phyloP scores from a whole-genome alignment of 2,329 filamentous ascomycete genomes.

The Cadophora sp. region DNA sequence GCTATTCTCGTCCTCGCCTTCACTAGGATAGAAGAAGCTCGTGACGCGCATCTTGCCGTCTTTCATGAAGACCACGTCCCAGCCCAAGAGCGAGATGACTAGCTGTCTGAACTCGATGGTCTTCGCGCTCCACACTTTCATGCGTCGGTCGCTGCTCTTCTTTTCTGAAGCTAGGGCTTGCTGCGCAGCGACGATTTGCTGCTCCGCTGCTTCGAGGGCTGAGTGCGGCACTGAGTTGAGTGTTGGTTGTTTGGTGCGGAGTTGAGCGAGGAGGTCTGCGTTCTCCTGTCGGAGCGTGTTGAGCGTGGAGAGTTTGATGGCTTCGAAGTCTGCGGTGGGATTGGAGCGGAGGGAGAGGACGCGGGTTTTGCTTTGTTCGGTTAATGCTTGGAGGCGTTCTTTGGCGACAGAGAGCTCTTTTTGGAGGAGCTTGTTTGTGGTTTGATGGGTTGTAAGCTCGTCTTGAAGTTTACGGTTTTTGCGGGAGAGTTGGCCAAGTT shows the following conservation, averaged over 20 bases:
- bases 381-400: conserved; percentile 73
- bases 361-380: conserved; percentile 75
- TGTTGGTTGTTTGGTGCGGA: conserved; percentile 53
- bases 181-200: conserved; percentile 76
- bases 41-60: conserved; percentile 96
- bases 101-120: conserved; percentile 95
- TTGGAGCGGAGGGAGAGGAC: conserved; percentile 90
- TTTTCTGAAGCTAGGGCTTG: conserved; percentile 74
- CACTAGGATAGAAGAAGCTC: conserved; percentile 78
- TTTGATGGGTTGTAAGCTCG: conserved; percentile 73
- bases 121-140: conserved; percentile 91
- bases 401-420: conserved; percentile 76
- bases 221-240: conserved; percentile 70
- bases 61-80: conserved; percentile 95
- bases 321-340: conserved; percentile 84
- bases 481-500: conserved; percentile 81
- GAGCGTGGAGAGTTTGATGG: conserved; percentile 82
- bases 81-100: conserved; percentile 89
- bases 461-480: conserved; percentile 89
- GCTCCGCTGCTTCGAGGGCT: conserved; percentile 75
- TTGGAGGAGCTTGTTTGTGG: conserved; percentile 72
- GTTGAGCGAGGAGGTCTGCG: conserved; percentile 76
- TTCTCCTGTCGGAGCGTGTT: conserved; percentile 83
- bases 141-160: conserved; percentile 84
- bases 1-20: conserved; percentile 68